Conservation (phyloP, 2,329 filamentous ascomycete species). For the Ophidiomyces ophidiicola region DNA sequence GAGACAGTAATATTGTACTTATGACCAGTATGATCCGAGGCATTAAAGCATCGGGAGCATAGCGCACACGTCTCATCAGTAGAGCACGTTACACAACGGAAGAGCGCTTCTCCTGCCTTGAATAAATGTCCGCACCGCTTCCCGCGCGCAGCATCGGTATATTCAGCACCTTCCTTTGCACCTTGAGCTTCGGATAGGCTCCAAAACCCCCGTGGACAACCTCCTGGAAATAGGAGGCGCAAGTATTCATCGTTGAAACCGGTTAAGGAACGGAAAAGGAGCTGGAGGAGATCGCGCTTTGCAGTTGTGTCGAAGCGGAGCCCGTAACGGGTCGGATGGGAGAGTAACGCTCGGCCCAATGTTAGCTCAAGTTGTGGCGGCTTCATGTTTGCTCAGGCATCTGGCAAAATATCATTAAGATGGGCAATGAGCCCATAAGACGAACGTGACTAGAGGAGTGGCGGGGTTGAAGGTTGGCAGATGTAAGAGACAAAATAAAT, state of each 20-base stretch:
- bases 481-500: neutral
- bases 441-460: too few relatives aligned
- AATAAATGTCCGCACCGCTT: constrained; percentile 97
- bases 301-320: constrained; percentile 67
- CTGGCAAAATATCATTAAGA: neutral
- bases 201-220: constrained; percentile 52
- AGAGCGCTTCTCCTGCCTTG: constrained; percentile 84
- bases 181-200: constrained; percentile 80
- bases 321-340: constrained; percentile 59
- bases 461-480: constrained; percentile 1
- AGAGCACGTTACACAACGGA: constrained; percentile 86
- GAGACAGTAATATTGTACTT: constrained; percentile 82
- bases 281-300: constrained; percentile 57
- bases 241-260: constrained; percentile 63
- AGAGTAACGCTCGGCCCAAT: constrained; percentile 70
- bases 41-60: constrained; percentile 86
- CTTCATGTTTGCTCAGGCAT: constrained; percentile 20
- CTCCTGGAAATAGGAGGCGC: constrained; percentile 68
- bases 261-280: constrained; percentile 78
- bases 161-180: constrained; percentile 86
- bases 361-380: constrained; percentile 54
- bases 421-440: too few relatives aligned
- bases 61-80: constrained; percentile 91
- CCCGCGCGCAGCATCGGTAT: constrained; percentile 78
- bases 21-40: constrained; percentile 87